A percentile compares a stretch with the other conserved stretches of the same genome.
phyloP scores from a whole-genome alignment of 176 grass and related monocot species.

The Otatea glauca region DNA sequence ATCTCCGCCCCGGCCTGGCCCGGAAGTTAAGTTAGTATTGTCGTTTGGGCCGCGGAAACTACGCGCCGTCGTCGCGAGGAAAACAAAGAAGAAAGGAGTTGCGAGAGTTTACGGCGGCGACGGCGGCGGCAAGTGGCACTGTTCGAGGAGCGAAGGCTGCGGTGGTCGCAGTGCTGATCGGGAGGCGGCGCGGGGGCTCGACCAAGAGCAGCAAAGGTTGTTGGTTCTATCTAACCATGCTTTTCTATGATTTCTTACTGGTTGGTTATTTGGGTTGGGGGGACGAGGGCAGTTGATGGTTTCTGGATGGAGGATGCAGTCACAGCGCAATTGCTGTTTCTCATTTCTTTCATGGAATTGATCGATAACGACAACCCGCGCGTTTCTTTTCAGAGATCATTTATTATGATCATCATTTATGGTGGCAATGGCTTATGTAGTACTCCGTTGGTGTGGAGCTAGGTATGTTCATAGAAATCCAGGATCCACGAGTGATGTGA shows the following conservation, averaged over 20 bases:
- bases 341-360: neutral
- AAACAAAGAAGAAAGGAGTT: too few relatives aligned
- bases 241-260: neutral
- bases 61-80: neutral
- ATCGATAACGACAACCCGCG: neutral
- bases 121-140: neutral
- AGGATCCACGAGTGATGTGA: neutral
- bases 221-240: neutral
- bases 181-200: neutral
- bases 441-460: neutral
- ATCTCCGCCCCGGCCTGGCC: neutral
- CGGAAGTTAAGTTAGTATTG: too few relatives aligned
- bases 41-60: neutral
- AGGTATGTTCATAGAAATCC: neutral
- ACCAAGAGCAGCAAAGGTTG: neutral
- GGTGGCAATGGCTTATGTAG: neutral
- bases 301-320: neutral
- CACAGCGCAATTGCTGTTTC: neutral
- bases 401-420: neutral
- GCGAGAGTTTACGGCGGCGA: neutral
- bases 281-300: neutral
- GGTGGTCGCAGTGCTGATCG: neutral
- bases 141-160: neutral
- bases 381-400: neutral
- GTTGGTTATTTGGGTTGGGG: conserved; percentile 14